Percentiles rank a stretch among this genome's conserved stretches.
phyloP scores from a whole-genome alignment of 495 filamentous ascomycete species.

The Penicillium fimorum region DNA sequence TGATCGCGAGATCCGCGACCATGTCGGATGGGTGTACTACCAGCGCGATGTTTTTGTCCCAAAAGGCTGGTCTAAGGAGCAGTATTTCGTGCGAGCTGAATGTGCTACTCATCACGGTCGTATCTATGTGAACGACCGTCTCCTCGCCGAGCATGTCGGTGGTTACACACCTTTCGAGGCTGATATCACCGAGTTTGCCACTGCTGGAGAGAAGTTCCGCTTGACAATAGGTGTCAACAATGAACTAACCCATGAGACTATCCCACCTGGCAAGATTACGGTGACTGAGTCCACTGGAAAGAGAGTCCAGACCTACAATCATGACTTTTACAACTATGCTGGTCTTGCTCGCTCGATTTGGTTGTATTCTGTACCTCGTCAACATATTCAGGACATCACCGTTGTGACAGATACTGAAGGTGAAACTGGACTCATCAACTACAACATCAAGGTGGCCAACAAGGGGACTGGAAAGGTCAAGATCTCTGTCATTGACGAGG shows the following conservation, averaged over 20 bases:
- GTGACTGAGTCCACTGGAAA: neutral
- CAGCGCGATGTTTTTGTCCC: conserved; percentile 8
- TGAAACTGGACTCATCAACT: conserved; percentile 4
- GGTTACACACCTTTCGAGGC: conserved; percentile 11
- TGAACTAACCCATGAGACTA: conserved; percentile 6
- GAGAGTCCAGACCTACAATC: conserved; percentile 5
- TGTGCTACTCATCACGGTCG: conserved; percentile 6
- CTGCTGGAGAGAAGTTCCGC: conserved; percentile 7
- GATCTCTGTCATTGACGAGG: conserved; percentile 1
- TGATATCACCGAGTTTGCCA: neutral
- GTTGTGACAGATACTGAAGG: conserved; percentile 6
- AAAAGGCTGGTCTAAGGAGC: conserved; percentile 9
- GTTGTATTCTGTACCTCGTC: conserved; percentile 3
- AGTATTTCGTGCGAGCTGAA: conserved; percentile 8
- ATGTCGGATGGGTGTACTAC: conserved; percentile 11
- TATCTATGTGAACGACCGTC: conserved; percentile 6
- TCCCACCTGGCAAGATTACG: conserved; percentile 4
- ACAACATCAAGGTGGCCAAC: conserved; percentile 2
- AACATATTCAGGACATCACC: conserved; percentile 8
- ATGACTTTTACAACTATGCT: conserved; percentile 12
- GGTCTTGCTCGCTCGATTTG: conserved; percentile 8
- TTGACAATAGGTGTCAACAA: conserved; percentile 11
- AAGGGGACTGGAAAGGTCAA: neutral
- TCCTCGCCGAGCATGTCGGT: conserved; percentile 7
- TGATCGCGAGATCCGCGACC: conserved; percentile 3